Evolutionary conservation across 306 rosid genomes (phyloP).

Genomic region (Crotalaria pallida): DNA sequence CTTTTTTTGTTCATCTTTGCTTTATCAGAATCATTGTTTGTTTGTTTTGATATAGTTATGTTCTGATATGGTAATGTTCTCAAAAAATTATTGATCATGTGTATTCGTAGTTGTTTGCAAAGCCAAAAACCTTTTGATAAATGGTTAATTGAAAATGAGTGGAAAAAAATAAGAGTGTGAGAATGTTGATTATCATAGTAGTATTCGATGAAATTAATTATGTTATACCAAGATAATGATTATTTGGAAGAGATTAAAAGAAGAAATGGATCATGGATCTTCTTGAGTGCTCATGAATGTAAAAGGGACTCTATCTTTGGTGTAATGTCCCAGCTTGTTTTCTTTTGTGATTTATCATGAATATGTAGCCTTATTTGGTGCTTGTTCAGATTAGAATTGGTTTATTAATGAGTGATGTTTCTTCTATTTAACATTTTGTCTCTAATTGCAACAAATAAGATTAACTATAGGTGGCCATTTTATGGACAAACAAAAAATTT

Average conservation of each 20-base stretch:
- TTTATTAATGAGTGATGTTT: too few species aligned
- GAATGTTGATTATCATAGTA: background rate
- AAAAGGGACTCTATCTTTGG: slow-evolving; percentile 11
- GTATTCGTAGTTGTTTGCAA: too few species aligned
- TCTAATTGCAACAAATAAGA: too few species aligned
- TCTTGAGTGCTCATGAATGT: slow-evolving; percentile 19
- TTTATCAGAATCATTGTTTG: slow-evolving; percentile 1
- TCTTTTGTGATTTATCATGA: slow-evolving; percentile 4
- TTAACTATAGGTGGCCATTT: slow-evolving; percentile 1
- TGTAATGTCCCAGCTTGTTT: too few species aligned
- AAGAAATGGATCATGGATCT: background rate
- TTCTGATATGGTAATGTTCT: too few species aligned
- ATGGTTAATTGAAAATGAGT: too few species aligned
- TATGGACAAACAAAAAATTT: slow-evolving; percentile 22
- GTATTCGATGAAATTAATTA: background rate
- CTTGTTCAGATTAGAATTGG: slow-evolving; percentile 19
- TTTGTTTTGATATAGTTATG: too few species aligned
- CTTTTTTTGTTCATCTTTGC: slow-evolving; percentile 24
- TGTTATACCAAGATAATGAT: background rate
- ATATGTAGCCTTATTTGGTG: slow-evolving; percentile 24
- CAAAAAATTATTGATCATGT: too few species aligned
- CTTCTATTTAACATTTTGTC: too few species aligned
- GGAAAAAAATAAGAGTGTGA: background rate
- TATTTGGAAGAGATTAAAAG: background rate
- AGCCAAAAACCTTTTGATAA: too few species aligned